These are phyloP conservation scores for Skeletonema marinoi DNA, from an alignment of 108 stramenopile species.

Conservation along the genomic window DNA sequence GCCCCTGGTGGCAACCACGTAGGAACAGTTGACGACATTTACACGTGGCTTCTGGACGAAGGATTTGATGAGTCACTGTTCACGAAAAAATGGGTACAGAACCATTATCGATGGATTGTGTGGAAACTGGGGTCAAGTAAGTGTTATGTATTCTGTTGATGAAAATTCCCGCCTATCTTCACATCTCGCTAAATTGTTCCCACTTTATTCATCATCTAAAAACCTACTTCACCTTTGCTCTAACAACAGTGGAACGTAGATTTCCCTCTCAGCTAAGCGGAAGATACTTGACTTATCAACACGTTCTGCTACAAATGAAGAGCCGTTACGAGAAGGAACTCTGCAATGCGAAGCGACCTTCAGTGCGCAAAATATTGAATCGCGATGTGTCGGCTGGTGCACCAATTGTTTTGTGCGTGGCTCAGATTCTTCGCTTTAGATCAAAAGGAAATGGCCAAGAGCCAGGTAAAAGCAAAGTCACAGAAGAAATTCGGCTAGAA, in stretches of 20 bases:
- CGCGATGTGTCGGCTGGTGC: constrained; percentile 60
- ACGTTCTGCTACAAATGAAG: constrained; percentile 56
- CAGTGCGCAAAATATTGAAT: constrained; percentile 78
- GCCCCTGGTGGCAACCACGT: constrained; percentile 11
- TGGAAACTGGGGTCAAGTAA: constrained; percentile 73
- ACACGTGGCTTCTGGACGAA: constrained; percentile 35
- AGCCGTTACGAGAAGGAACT: constrained; percentile 73
- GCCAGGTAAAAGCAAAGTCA: background rate
- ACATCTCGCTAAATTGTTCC: background rate
- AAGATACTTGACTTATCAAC: constrained; percentile 58
- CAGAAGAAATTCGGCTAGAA: constrained; percentile 48
- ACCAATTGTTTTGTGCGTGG: constrained; percentile 69
- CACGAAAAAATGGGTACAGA: constrained; percentile 65
- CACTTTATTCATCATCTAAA: background rate
- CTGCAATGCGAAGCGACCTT: constrained; percentile 54
- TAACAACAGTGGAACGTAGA: constrained; percentile 55
- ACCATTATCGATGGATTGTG: constrained; percentile 80
- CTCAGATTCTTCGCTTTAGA: constrained; percentile 48
- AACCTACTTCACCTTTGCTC: background rate
- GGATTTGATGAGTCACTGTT: constrained; percentile 58
- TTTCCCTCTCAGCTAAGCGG: constrained; percentile 59
- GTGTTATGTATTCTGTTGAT: background rate
- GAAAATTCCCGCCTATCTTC: background rate
- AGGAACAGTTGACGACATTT: constrained; percentile 45
- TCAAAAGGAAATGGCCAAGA: constrained; percentile 9